Conservation (phyloP, 2,329 filamentous ascomycete genomes). For the Aspergillus pseudotamarii region DNA sequence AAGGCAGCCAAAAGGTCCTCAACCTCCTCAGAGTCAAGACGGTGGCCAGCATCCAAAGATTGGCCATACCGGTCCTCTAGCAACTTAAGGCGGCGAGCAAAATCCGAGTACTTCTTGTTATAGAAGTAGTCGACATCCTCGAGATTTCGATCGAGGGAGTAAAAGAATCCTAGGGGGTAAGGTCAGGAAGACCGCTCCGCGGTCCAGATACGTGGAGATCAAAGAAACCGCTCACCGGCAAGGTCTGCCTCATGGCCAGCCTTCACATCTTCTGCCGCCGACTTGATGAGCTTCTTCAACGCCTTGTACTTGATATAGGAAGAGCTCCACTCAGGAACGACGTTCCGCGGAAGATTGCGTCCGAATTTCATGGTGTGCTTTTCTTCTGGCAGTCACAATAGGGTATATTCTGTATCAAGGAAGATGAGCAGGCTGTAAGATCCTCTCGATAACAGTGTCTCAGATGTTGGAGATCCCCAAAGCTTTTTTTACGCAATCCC, state of each 20-base stretch:
- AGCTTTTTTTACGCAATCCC: neutral
- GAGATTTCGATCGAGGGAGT: slow-evolving; percentile 91
- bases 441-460: neutral
- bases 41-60: slow-evolving; percentile 67
- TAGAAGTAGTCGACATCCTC: slow-evolving; percentile 97
- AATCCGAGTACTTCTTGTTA: slow-evolving; percentile 90
- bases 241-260: slow-evolving; percentile 79
- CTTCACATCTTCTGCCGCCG: slow-evolving; percentile 66
- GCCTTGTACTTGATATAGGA: slow-evolving; percentile 56
- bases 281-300: slow-evolving; percentile 92
- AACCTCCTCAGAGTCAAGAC: slow-evolving; percentile 82
- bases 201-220: slow-evolving; percentile 8
- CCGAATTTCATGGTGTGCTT: slow-evolving; percentile 53
- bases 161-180: slow-evolving; percentile 80
- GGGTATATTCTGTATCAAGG: neutral
- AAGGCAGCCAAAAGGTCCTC: slow-evolving; percentile 90
- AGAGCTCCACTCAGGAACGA: slow-evolving; percentile 54
- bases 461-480: neutral
- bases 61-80: slow-evolving; percentile 86
- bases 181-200: slow-evolving; percentile 24
- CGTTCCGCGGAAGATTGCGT: slow-evolving; percentile 51
- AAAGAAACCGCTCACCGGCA: slow-evolving; percentile 69
- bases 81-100: slow-evolving; percentile 78
- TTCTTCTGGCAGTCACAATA: neutral
- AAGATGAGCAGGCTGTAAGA: neutral